Evolutionary conservation across 768 basidiomycete species (phyloP), one percentile per base, ranked within the genome.

Genomic region (Mycena belliarum): DNA sequence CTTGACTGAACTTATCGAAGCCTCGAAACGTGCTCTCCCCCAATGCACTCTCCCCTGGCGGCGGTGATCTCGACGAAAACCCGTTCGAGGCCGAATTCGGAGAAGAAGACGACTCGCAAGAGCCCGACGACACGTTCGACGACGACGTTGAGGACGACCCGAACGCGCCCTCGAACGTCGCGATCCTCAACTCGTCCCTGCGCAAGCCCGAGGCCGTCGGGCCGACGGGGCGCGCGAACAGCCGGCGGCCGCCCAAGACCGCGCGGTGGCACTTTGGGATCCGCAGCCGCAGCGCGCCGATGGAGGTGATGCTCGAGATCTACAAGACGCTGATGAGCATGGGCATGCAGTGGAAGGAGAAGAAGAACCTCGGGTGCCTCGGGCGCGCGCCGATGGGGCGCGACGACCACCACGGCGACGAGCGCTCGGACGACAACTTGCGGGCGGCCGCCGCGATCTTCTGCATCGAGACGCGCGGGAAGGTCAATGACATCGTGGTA

Each of bases 251-350:
- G 76, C 63, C 74, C 73, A 32, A 78, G 46, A 28, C 57, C 15
- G 54, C 61, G 18, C 57, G 93, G 62, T 98, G 97, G 97, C 97
- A 99, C 70, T 99, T 98, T 68, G 97, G 97, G 9, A 98, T 99
- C 38, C 83, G 97, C 29, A 95, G 92, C 65, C 82, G 95, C 57
- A 90, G 87, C 56, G 93, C 95, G 29, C 97, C 95, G 21, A 96
- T 98, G 92, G 97, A 99, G 72, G 96, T 99, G 23, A 98, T 99
- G 95, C 76, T 97, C 24, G 96, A 98, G 80, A 97, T 99, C 49
- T 98, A 99, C 74, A 79, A 91, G 60, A 97, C 95, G 41, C 75
- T 99, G 48, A 89, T 89, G 74, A 78, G 86, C 58, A 79, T 98
- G 20, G 92, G 89, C 16, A 96, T 98, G 93, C 93, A 99, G 73